These are phyloP conservation scores for Aquilaria sinensis DNA, from an alignment of 345 rosid genomes.

Conservation along the genomic window DNA sequence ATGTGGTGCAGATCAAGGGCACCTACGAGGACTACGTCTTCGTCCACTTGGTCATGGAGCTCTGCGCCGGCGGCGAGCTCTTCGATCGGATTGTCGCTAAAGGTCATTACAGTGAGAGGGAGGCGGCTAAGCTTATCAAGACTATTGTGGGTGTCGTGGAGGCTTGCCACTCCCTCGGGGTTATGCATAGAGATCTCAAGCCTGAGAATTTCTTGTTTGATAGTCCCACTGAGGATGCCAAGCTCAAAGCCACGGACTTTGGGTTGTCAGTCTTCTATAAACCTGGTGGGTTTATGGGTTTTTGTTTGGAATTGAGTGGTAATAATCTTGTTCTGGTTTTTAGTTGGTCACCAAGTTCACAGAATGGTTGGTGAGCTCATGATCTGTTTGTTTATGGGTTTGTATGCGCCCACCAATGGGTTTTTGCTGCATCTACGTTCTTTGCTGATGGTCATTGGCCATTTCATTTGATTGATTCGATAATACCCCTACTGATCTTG, in stretches of 20 bases:
- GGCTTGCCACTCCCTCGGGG: slow-evolving; percentile 94
- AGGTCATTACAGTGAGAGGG: slow-evolving; percentile 90
- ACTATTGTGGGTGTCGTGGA: slow-evolving; percentile 88
- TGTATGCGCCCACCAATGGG: background rate
- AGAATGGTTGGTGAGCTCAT: no score
- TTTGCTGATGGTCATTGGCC: background rate
- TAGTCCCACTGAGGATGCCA: slow-evolving; percentile 58
- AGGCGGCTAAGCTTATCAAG: slow-evolving; percentile 79
- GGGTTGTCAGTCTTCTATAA: slow-evolving; percentile 90
- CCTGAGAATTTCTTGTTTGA: slow-evolving; percentile 98
- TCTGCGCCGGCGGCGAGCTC: slow-evolving; percentile 94
- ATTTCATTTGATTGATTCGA: background rate
- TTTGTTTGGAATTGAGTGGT: background rate
- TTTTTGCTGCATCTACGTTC: background rate
- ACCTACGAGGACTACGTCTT: slow-evolving; percentile 88
- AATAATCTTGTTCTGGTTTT: background rate
- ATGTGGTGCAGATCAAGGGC: slow-evolving; percentile 79
- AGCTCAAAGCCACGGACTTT: slow-evolving; percentile 86
- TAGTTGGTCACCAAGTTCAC: background rate
- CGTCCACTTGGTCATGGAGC: slow-evolving; percentile 96
- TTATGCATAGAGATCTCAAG: slow-evolving; percentile 95
- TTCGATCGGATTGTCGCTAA: slow-evolving; percentile 89
- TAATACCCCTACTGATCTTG: background rate
- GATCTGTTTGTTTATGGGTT: background rate
- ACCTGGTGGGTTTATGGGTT: slow-evolving; percentile 52